Evolutionary conservation across 2,329 filamentous ascomycete genomes (phyloP).

Genomic region (Pseudogymnoascus sp.): DNA sequence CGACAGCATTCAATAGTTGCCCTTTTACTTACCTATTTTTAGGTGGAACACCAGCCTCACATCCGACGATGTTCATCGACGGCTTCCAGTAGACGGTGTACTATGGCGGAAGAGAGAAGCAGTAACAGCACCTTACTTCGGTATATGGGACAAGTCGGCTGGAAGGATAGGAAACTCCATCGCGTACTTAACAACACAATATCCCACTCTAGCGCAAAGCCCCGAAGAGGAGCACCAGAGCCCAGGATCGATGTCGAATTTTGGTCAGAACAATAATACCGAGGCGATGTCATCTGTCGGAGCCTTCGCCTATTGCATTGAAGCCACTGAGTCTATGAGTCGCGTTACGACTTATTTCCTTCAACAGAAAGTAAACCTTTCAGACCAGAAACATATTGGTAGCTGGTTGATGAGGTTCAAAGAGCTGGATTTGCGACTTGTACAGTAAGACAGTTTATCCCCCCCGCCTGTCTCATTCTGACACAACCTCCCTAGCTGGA

Average conservation of each 20-base stretch:
- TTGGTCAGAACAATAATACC: slow-evolving; percentile 16
- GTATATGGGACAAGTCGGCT: slow-evolving; percentile 37
- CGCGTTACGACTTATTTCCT: slow-evolving; percentile 39
- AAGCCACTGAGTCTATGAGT: slow-evolving; percentile 40
- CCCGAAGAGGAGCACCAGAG: slow-evolving; percentile 12
- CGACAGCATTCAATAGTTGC: neutral
- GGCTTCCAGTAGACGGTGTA: slow-evolving; percentile 35
- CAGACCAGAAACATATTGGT: slow-evolving; percentile 33
- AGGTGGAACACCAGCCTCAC: slow-evolving; percentile 33
- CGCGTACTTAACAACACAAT: slow-evolving; percentile 29
- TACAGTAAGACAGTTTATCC: slow-evolving; percentile 29
- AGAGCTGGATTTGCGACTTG: slow-evolving; percentile 38
- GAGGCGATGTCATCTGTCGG: slow-evolving; percentile 36
- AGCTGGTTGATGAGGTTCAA: slow-evolving; percentile 41
- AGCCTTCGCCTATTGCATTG: slow-evolving; percentile 39
- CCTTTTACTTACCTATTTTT: slow-evolving; percentile 15
- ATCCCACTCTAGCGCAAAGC: slow-evolving; percentile 11
- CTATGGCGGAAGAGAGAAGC: slow-evolving; percentile 35
- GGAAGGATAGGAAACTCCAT: slow-evolving; percentile 35
- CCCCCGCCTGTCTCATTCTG: neutral
- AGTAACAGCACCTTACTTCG: slow-evolving; percentile 36
- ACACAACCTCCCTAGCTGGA: slow-evolving; percentile 30
- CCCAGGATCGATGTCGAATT: slow-evolving; percentile 13
- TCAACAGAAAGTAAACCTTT: slow-evolving; percentile 35
- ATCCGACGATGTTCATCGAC: slow-evolving; percentile 30